Conservation (phyloP, 768 basidiomycete species). For the Suillus decipiens region DNA sequence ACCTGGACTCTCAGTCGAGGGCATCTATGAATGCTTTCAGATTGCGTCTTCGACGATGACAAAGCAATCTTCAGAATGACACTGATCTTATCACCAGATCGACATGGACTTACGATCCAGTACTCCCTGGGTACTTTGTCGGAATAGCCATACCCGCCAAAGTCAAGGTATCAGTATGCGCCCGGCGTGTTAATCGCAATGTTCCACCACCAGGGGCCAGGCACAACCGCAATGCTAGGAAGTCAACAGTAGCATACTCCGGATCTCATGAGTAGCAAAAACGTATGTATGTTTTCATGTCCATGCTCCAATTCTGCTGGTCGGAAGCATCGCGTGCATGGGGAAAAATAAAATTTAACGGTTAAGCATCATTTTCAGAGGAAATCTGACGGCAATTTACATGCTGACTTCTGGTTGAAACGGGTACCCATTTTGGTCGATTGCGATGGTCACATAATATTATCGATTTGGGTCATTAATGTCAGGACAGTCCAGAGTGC, state of each 20-base stretch:
- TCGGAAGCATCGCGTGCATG: neutral
- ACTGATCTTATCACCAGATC: neutral
- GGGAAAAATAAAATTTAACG: neutral
- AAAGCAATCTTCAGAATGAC: neutral
- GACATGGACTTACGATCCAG: neutral
- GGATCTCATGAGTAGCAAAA: neutral
- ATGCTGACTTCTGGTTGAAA: neutral
- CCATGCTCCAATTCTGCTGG: neutral
- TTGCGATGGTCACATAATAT: neutral
- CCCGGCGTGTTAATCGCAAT: neutral
- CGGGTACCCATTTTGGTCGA: neutral
- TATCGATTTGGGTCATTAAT: neutral
- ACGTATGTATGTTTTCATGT: neutral
- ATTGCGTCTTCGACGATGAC: slow-evolving; percentile 65
- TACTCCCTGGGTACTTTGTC: neutral
- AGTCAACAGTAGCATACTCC: neutral
- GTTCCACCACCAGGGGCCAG: too few species aligned
- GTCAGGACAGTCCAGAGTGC: neutral
- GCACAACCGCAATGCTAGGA: neutral
- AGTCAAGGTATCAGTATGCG: neutral
- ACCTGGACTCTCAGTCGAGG: slow-evolving; percentile 65
- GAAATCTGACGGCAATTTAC: neutral
- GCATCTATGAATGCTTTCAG: slow-evolving; percentile 82
- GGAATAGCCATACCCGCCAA: too few species aligned
- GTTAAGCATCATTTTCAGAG: neutral